Evolutionary conservation across 805 yeast genomes (phyloP), one percentile per base, ranked within the genome.

Genomic region (Sugiyamaella qingdaonensis): DNA sequence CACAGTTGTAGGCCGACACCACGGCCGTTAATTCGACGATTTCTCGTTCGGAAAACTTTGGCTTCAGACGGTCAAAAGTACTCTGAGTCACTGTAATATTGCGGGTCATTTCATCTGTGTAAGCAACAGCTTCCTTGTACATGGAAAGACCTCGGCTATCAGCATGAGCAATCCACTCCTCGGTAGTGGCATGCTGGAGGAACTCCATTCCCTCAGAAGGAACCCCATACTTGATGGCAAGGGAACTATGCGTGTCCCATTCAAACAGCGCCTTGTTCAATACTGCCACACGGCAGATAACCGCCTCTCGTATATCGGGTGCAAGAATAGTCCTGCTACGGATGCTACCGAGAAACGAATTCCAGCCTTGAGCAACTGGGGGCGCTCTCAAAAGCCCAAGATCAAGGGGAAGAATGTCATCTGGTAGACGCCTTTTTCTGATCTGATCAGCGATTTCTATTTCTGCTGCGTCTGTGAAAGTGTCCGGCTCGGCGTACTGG

Each of bases 241-340:
- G 13, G n/a, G 14, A 18, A 11, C 21, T 4, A 24, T 51, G 54
- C 2, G 27, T 11, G n/a, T 51, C 54, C 54, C 54, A 51, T 13
- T 46, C 54, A 35, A 18, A 51, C 14, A 39, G 34, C 14, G 54
- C 54, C 42, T 35, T 44, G 31, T 51, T 51, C 36, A 51, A 32
- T n/a, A 18, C 41, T 4, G 48, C 54, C 10, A 51, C 54, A 5
- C 54, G 19, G 31, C 54, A 39, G 13, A 51, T 51, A 19, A 47
- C 48, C 27, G 44, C n/a, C 27, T 51, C 54, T 34, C 44, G 48
- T 9, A 51, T 18, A 29, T 34, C 54, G 13, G 24, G 13, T 9
- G 42, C 10, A 10, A 51, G 42, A 21, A 31, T 16, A 10, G 54
- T 24, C 24, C 46, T 21, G 24, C 27, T 14, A n/a, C 54, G 34